Conservation (phyloP, 1,139 yeast genomes). For the Diutina pseudorugosa region DNA sequence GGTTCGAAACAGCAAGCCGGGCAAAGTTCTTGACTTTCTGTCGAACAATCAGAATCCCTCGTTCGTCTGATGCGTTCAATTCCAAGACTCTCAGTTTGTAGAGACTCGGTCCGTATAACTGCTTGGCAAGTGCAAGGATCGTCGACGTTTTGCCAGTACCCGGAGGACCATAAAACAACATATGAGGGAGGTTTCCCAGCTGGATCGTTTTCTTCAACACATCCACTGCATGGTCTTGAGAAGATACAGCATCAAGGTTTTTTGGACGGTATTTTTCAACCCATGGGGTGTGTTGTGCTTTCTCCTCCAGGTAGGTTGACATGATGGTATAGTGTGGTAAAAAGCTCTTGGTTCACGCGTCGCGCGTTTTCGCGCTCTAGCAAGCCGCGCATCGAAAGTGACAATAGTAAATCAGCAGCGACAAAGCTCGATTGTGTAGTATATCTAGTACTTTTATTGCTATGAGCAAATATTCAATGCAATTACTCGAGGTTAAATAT, state of each 20-base stretch:
- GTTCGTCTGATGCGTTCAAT: slow-evolving; percentile 90
- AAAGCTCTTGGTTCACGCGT: not conserved
- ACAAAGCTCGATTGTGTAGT: no score
- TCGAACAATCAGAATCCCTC: slow-evolving; percentile 90
- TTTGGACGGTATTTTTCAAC: slow-evolving; percentile 80
- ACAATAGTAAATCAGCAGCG: no score
- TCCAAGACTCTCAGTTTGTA: slow-evolving; percentile 75
- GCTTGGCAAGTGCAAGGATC: slow-evolving; percentile 75
- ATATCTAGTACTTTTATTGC: not conserved
- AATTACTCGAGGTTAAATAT: not conserved
- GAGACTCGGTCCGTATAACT: slow-evolving; percentile 61
- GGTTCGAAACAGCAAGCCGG: slow-evolving; percentile 72
- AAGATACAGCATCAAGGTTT: slow-evolving; percentile 71
- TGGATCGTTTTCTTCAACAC: slow-evolving; percentile 72
- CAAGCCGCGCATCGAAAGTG: not conserved
- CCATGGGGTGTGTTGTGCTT: slow-evolving; percentile 54
- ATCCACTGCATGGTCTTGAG: slow-evolving; percentile 82
- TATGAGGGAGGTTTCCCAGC: slow-evolving; percentile 83
- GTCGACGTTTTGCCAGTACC: slow-evolving; percentile 97
- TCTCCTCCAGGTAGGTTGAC: not conserved
- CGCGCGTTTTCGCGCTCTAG: not conserved
- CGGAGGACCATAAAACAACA: slow-evolving; percentile 95
- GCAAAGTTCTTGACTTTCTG: slow-evolving; percentile 92
- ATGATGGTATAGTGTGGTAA: not conserved
- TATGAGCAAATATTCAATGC: no score